These are phyloP conservation scores for Brassica incana DNA, from an alignment of 345 rosid genomes.

Conservation along the genomic window DNA sequence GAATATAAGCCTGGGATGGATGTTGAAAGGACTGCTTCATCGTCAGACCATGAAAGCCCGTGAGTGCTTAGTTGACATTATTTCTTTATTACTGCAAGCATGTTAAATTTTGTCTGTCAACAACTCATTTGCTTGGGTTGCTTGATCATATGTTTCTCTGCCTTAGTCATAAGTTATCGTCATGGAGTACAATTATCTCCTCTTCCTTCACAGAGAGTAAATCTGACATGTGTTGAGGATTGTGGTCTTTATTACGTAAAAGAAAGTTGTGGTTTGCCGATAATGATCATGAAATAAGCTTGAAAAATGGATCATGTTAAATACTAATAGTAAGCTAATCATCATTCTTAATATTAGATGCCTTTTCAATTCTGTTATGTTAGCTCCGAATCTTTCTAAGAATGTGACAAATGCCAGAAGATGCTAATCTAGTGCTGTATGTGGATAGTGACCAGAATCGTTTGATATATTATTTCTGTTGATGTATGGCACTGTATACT, in stretches of 20 bases:
- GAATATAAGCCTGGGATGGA: constrained; percentile 97
- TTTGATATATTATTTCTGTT: neutral
- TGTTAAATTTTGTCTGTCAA: neutral
- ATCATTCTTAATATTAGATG: neutral
- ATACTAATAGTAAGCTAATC: neutral
- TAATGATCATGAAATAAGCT: neutral
- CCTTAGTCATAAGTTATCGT: constrained; percentile 10
- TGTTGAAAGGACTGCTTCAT: constrained; percentile 83
- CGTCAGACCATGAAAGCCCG: constrained; percentile 98
- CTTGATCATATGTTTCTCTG: constrained; percentile 2
- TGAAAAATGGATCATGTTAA: neutral
- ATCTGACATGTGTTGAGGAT: neutral
- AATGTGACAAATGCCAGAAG: neutral
- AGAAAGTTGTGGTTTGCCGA: neutral
- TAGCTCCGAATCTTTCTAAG: constrained; percentile 10
- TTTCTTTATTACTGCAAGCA: constrained; percentile 5
- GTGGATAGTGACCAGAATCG: neutral
- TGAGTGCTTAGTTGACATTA: constrained; percentile 52
- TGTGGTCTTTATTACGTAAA: neutral
- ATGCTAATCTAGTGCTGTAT: constrained; percentile 15
- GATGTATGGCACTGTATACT: constrained; percentile 11
- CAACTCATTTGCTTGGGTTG: constrained; percentile 2
- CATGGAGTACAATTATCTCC: neutral
- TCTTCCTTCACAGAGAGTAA: constrained; percentile 8
- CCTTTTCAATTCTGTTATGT: neutral